Evolutionary conservation across 805 yeast species (phyloP).

Genomic region (Spathaspora gorwiae): DNA sequence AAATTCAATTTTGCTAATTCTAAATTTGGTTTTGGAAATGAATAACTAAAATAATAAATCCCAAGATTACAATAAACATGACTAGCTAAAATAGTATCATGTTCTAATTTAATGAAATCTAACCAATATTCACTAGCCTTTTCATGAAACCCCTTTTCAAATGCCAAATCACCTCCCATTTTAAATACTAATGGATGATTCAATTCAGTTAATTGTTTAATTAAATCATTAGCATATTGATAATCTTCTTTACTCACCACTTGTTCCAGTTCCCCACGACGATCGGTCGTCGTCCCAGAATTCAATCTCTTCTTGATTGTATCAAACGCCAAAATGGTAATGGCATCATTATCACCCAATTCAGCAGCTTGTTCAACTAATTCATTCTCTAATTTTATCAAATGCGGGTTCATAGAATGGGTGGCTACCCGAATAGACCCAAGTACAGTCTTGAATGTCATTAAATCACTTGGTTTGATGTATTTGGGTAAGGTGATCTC

Average conservation of each 20-base stretch:
- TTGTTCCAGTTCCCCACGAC: too few species aligned
- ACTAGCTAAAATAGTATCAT: slow-evolving; percentile 55
- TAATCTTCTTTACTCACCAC: slow-evolving; percentile 46
- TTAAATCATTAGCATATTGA: slow-evolving; percentile 55
- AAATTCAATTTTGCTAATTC: slow-evolving; percentile 52
- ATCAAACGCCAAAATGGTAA: slow-evolving; percentile 66
- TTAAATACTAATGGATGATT: slow-evolving; percentile 75
- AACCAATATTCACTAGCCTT: slow-evolving; percentile 61
- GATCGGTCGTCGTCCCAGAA: slow-evolving; percentile 12
- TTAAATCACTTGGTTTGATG: slow-evolving; percentile 53
- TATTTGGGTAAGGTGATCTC: slow-evolving; percentile 40
- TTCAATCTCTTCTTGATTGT: slow-evolving; percentile 36
- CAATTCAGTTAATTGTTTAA: slow-evolving; percentile 50
- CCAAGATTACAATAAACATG: slow-evolving; percentile 74
- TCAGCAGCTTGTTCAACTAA: slow-evolving; percentile 83
- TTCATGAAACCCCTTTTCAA: slow-evolving; percentile 39
- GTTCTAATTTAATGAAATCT: slow-evolving; percentile 52
- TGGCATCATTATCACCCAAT: slow-evolving; percentile 75
- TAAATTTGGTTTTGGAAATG: slow-evolving; percentile 42
- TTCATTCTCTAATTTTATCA: slow-evolving; percentile 62
- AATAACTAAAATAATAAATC: slow-evolving; percentile 45
- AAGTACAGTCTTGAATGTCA: slow-evolving; percentile 64
- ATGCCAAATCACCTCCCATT: slow-evolving; percentile 73
- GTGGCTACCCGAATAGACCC: slow-evolving; percentile 58
- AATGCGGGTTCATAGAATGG: slow-evolving; percentile 51